Base-by-base conservation (phyloP, 129 eudicot genomes). In the Flaveria linearis region DNA sequence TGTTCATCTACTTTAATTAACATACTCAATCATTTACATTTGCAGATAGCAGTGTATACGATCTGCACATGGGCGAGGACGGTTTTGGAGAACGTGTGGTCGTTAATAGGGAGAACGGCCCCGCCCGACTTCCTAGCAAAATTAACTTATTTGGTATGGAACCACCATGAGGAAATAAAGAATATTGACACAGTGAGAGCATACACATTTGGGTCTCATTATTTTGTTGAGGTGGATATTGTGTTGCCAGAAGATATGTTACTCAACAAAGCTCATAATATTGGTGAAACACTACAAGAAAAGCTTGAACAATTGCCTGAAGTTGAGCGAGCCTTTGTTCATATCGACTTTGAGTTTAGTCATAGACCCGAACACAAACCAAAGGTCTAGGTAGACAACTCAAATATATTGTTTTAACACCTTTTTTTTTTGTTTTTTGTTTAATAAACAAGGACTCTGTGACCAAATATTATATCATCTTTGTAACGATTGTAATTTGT, bases 181-280 rank as follows among this genome's bases (percentile, higher is more conserved):
- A 96, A 94, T 62, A 93, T 94, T 9, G 97, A 88, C 78, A 94
- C 97, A 0, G 97, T 94, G 17, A 81, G 97, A 81, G 98, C 98
- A 1, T 94, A 94, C 78, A 91, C 92, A 1, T 91, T 94, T 63
- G 98, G 98, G 3, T 68, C 87, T 22, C 88, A 91, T 67, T 94
- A 94, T 80, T 94, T 94, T 76, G 98, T 87, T 51, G 98, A 94
- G 85, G 93, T 89, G 15, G 97, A 89, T 78, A 91, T 94, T 58
- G 98, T 94, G 33, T 82, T 94, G 89, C 91, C 98, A 2, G 86
- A 87, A 60, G 87, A 94, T 45, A 94, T 91, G 98, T 16, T 73
- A 16, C 84, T 94, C 22, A 67, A 51, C 79, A 83, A 88, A 82
- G 98, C 97, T 15, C 98, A 94, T 73, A 89, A 94, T 77, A 94